Base-by-base conservation (phyloP, 768 basidiomycete genomes). In the Terana coerulea region DNA sequence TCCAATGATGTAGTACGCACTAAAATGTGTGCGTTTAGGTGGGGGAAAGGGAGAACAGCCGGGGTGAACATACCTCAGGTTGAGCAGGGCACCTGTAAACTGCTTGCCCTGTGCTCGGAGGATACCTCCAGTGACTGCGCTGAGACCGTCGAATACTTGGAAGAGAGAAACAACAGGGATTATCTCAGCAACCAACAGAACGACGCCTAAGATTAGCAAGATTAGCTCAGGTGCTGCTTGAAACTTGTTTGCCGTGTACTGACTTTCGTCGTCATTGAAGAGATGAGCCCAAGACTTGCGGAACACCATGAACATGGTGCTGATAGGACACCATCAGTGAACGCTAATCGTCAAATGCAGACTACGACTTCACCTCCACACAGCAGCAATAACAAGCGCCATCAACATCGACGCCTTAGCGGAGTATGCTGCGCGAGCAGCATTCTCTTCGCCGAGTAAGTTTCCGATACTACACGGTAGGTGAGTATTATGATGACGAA, bases 71-170 rank as follows among this genome's bases (percentile, higher is more conserved):
- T 61, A 78, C 83, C 81, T 85, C 15, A 93, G 69, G 63, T 94
- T 94, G 50, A 93, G 73, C 10, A 94, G 45, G 0, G 92, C 91
- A 3, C 91, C 90, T 0, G 78, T 75, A 52, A 83, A 76, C 78
- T 90, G 59, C 66, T 86, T 88, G 19, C 94, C 94, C 33, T 82
- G 72, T 0, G 94, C 87, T 37, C 95, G 78, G 48, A 98, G 74
- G 54, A 97, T 80, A 2, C 94, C 94, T 6, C 76, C 78, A 0
- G 81, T 76, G 5, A 93, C 79, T 0, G 78, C 83, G 2, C 77
- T 64, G 10, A 82, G 73, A 0, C 86, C 91, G 59, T 99, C 95
- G 51, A 94, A 87, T 3, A 95, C 81, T 67, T 97, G 88, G 74
- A 85, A 88, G 24, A 88, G 71, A 7, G 85, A 81, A 4, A 95